These are phyloP conservation scores for Blastocystis sp. DNA, from an alignment of 352 stramenopile species.

Conservation along the genomic window DNA sequence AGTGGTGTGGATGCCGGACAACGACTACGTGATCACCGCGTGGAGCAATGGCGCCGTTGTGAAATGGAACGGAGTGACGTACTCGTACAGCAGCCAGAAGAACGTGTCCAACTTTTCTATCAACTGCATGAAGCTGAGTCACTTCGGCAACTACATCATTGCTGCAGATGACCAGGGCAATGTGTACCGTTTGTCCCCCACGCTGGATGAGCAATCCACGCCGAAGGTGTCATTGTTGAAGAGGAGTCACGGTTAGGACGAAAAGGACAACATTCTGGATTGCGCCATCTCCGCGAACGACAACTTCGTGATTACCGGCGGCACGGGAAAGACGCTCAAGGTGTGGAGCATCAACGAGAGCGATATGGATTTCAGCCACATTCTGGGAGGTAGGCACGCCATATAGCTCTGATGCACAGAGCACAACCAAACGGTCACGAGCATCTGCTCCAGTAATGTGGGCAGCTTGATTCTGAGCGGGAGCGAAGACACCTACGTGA, in stretches of 20 bases:
- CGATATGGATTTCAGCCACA: conserved; percentile 12
- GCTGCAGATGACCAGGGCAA: conserved; percentile 52
- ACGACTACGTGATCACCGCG: conserved; percentile 40
- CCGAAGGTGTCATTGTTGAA: not conserved
- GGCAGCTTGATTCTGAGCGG: conserved; percentile 56
- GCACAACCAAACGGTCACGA: conserved; percentile 27
- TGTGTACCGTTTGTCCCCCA: conserved; percentile 13
- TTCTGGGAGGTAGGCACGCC: conserved; percentile 4
- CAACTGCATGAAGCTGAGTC: conserved; percentile 59
- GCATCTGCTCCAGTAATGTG: conserved; percentile 11
- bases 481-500: conserved; percentile 30
- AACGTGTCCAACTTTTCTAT: conserved; percentile 50
- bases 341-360: conserved; percentile 47
- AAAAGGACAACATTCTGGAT: conserved; percentile 60
- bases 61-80: conserved; percentile 57
- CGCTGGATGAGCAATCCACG: not conserved
- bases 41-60: conserved; percentile 58
- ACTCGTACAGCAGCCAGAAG: conserved; percentile 21
- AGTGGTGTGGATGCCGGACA: conserved; percentile 53
- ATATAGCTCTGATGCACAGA: not conserved
- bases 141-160: conserved; percentile 38
- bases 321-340: conserved; percentile 23
- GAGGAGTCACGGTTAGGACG: not conserved
- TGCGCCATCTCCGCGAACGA: conserved; percentile 46
- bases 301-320: conserved; percentile 70